These are phyloP conservation scores for Echeveria elegans DNA, from an alignment of 164 flowering plant genomes.

Conservation along the genomic window DNA sequence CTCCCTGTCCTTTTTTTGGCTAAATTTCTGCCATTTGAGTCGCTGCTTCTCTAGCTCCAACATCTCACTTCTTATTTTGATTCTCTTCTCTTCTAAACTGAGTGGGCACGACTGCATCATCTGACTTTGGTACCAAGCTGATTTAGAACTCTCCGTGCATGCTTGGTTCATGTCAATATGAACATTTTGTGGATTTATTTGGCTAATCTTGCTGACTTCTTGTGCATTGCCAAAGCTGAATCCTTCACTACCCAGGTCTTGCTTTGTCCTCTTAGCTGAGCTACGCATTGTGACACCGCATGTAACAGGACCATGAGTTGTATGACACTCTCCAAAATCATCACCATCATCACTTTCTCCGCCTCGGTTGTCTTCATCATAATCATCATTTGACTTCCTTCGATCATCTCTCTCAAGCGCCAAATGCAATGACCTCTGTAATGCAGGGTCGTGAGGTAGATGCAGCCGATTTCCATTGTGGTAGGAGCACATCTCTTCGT, in stretches of 20 bases:
- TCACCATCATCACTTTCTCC: conserved; percentile 44
- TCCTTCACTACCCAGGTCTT: conserved; percentile 28
- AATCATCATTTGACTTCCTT: conserved; percentile 40
- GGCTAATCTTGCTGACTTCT: conserved; percentile 25
- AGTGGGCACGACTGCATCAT: conserved; percentile 32
- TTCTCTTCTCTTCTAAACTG: conserved; percentile 32
- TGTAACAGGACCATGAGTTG: conserved; percentile 20
- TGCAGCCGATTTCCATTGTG: conserved; percentile 49
- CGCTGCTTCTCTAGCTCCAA: conserved; percentile 44
- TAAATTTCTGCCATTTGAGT: conserved; percentile 45
- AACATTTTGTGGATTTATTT: conserved; percentile 18
- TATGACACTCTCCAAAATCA: conserved; percentile 33
- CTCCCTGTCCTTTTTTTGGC: conserved; percentile 50
- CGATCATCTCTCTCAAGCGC: conserved; percentile 28
- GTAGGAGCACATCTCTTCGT: conserved; percentile 61
- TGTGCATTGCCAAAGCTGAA: conserved; percentile 23
- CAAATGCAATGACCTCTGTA: conserved; percentile 24
- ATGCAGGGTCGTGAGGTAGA: conserved; percentile 30
- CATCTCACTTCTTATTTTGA: conserved; percentile 30
- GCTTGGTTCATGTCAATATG: conserved; percentile 34
- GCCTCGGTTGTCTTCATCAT: conserved; percentile 48
- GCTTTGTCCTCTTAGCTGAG: conserved; percentile 37
- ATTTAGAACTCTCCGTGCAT: conserved; percentile 29
- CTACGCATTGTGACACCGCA: conserved; percentile 19
- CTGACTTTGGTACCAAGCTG: conserved; percentile 34